Conservation (phyloP, 441 rosid species). For the Jatropha podagrica region DNA sequence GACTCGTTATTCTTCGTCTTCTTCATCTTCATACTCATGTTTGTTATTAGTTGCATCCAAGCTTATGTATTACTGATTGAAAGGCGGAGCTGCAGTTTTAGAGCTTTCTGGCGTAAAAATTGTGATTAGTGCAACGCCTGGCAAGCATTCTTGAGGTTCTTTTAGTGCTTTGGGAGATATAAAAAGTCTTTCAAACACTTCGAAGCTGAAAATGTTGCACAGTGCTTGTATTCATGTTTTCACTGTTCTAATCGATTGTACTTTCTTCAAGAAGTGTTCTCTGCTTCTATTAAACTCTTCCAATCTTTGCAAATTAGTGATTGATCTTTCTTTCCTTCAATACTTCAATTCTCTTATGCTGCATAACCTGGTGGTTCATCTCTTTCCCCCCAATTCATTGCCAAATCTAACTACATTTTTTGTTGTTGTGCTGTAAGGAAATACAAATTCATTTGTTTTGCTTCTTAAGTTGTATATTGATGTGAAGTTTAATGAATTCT, state of each 20-base stretch:
- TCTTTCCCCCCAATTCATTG: not conserved
- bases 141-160: not conserved
- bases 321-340: not conserved
- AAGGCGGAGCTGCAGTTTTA: not conserved
- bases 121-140: slow-evolving; percentile 5
- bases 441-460: slow-evolving; percentile 1
- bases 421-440: not conserved
- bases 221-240: not conserved
- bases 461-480: slow-evolving; percentile 11
- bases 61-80: not conserved
- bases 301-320: slow-evolving; percentile 9
- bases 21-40: not conserved
- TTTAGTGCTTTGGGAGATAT: not conserved
- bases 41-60: not conserved
- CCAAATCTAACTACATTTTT: not conserved
- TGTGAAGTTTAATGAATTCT: slow-evolving; percentile 14
- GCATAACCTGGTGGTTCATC: not conserved
- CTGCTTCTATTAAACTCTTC: not conserved
- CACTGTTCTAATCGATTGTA: not conserved
- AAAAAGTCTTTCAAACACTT: not conserved
- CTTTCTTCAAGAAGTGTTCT: not conserved
- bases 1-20: not conserved
- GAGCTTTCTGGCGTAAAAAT: not conserved
- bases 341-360: not conserved
- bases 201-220: not conserved